Evolutionary conservation across 2,329 filamentous ascomycete species (phyloP).

Genomic region (Diaporthe batatas): DNA sequence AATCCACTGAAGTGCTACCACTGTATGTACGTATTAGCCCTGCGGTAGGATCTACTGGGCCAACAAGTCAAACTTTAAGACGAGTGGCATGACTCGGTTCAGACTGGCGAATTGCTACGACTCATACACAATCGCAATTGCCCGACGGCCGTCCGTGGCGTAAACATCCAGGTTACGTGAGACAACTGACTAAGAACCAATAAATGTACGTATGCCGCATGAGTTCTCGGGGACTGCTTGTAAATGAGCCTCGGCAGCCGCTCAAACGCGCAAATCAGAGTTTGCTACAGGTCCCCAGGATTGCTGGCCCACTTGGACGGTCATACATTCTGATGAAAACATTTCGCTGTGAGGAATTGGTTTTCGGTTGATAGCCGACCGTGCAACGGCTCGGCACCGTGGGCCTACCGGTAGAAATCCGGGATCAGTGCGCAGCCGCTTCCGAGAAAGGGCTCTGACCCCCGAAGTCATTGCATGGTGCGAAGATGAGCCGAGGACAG

Average conservation of each 20-base stretch:
- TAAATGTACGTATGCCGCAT: not conserved
- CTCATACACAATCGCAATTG: conserved; percentile 10
- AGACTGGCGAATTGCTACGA: not conserved
- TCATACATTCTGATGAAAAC: not conserved
- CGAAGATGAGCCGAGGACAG: not conserved
- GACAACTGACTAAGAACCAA: conserved; percentile 25
- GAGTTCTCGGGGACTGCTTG: not conserved
- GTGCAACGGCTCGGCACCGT: not conserved
- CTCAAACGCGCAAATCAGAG: not conserved
- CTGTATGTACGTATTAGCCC: not conserved
- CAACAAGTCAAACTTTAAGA: conserved; percentile 15
- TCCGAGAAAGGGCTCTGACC: not conserved
- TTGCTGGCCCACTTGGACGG: not conserved
- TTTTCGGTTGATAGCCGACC: not conserved
- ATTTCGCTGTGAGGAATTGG: not conserved
- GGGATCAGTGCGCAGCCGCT: not conserved
- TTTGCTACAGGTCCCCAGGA: not conserved
- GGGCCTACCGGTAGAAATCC: not conserved
- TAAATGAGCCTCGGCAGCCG: not conserved
- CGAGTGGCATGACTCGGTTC: conserved; percentile 1
- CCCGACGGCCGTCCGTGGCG: not conserved
- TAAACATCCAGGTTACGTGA: not conserved
- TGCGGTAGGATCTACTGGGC: conserved; percentile 8
- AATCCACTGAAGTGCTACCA: not conserved
- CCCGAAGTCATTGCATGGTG: not conserved